phyloP scores from a whole-genome alignment of 495 filamentous ascomycete species.

The Platismatia glauca region DNA sequence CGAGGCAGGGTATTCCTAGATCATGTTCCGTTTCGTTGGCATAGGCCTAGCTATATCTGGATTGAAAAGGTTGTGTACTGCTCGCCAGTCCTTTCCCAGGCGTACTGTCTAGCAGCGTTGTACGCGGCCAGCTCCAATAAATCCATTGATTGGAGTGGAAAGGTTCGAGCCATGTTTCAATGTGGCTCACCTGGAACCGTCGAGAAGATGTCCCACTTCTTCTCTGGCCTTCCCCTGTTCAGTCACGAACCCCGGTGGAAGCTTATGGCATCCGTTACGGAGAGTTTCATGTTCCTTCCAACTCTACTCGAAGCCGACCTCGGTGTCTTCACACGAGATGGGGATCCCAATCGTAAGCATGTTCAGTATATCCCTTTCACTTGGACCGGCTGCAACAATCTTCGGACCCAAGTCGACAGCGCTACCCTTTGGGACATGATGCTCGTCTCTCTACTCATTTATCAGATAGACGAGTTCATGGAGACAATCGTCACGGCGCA shows the following conservation, averaged over 20 bases:
- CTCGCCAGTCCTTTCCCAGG: constrained; percentile 25
- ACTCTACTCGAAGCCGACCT: constrained; percentile 12
- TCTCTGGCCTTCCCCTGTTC: constrained; percentile 24
- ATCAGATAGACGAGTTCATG: constrained; percentile 37
- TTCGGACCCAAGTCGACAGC: not conserved
- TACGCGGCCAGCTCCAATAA: not conserved
- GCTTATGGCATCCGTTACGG: constrained; percentile 25
- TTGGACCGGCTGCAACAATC: constrained; percentile 6
- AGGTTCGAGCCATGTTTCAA: not conserved
- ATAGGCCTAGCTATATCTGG: constrained; percentile 27
- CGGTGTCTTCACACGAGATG: constrained; percentile 25
- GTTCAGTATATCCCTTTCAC: constrained; percentile 32
- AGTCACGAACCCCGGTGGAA: constrained; percentile 21
- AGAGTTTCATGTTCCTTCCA: constrained; percentile 25
- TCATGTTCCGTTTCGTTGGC: not conserved
- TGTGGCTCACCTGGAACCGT: not conserved
- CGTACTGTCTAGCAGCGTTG: constrained; percentile 32
- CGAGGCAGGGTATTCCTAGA: constrained; percentile 18
- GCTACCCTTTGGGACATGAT: constrained; percentile 33
- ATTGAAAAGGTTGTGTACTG: constrained; percentile 36
- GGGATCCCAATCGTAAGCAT: constrained; percentile 31
- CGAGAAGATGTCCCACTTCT: constrained; percentile 17
- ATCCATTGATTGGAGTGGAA: not conserved
- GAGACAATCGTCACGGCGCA: constrained; percentile 25
- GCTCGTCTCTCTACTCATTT: constrained; percentile 33